These are phyloP conservation scores for Candida tibetensis DNA, from an alignment of 805 yeast genomes.

Conservation along the genomic window DNA sequence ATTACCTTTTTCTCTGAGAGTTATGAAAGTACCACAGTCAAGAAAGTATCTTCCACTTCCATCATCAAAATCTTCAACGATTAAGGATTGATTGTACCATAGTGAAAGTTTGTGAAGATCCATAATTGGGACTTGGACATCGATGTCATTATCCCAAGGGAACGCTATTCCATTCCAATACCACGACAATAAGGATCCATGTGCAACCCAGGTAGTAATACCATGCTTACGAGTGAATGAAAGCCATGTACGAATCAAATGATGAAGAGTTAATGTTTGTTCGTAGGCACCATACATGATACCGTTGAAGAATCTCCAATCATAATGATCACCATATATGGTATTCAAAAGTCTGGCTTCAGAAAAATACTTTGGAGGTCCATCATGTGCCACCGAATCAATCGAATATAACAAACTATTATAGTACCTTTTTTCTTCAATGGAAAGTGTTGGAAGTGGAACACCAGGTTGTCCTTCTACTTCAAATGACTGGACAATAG, in stretches of 20 bases:
- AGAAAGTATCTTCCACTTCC: conserved; percentile 58
- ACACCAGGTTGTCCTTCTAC: conserved; percentile 5
- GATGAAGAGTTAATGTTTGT: conserved; percentile 19
- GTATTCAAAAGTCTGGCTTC: conserved; percentile 30
- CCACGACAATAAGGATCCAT: conserved; percentile 28
- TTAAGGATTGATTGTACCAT: conserved; percentile 20
- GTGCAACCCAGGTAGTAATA: conserved; percentile 28
- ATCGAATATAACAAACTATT: conserved; percentile 33
- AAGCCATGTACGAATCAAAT: conserved; percentile 23
- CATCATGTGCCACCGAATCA: conserved; percentile 23
- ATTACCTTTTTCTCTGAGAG: conserved; percentile 15
- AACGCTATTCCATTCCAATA: conserved; percentile 29
- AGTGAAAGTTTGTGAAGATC: conserved; percentile 22
- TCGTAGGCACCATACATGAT: conserved; percentile 16
- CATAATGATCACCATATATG: conserved; percentile 25
- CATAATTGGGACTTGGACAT: conserved; percentile 27
- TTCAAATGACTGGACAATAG: conserved; percentile 17
- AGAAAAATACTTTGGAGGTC: conserved; percentile 40
- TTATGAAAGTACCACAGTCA: conserved; percentile 24
- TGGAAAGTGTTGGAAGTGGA: conserved; percentile 11
- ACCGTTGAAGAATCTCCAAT: conserved; percentile 27
- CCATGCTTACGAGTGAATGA: conserved; percentile 26
- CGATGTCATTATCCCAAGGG: conserved; percentile 31
- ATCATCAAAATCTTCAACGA: conserved; percentile 32
- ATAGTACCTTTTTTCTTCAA: conserved; percentile 26